These are phyloP conservation scores for Trichopus zeylanicus DNA, from an alignment of 116 monocot species.

Conservation along the genomic window DNA sequence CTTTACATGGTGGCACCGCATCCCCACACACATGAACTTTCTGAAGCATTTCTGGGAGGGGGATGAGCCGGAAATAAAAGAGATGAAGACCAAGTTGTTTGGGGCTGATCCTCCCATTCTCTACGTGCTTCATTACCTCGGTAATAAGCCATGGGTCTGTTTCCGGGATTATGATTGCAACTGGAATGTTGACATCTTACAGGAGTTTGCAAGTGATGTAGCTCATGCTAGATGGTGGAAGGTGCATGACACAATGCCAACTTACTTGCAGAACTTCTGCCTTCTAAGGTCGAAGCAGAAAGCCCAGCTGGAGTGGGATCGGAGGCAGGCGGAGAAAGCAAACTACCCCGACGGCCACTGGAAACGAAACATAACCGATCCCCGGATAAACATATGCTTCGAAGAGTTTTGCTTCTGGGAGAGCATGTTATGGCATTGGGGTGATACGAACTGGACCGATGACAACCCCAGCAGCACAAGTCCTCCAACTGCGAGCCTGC, in stretches of 20 bases:
- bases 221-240: conserved; percentile 88
- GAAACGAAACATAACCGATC: conserved; percentile 59
- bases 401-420: conserved; percentile 10
- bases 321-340: conserved; percentile 73
- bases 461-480: neutral
- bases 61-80: conserved; percentile 41
- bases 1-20: conserved; percentile 97
- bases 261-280: conserved; percentile 53
- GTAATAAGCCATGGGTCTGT: conserved; percentile 87
- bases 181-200: conserved; percentile 56
- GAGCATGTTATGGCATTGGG: conserved; percentile 16
- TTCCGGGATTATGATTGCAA: conserved; percentile 95
- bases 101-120: conserved; percentile 56
- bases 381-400: neutral
- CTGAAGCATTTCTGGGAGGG: conserved; percentile 94
- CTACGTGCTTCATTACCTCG: conserved; percentile 89
- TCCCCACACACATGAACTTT: conserved; percentile 83
- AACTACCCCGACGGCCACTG: conserved; percentile 68
- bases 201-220: conserved; percentile 71
- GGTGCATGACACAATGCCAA: conserved; percentile 79
- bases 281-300: conserved; percentile 63
- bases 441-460: conserved; percentile 4
- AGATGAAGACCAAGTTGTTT: conserved; percentile 50
- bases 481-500: neutral
- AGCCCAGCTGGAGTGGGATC: conserved; percentile 66